These are phyloP conservation scores for Cupressus sempervirens DNA, from an alignment of 75 land plant genomes.

Conservation along the genomic window DNA sequence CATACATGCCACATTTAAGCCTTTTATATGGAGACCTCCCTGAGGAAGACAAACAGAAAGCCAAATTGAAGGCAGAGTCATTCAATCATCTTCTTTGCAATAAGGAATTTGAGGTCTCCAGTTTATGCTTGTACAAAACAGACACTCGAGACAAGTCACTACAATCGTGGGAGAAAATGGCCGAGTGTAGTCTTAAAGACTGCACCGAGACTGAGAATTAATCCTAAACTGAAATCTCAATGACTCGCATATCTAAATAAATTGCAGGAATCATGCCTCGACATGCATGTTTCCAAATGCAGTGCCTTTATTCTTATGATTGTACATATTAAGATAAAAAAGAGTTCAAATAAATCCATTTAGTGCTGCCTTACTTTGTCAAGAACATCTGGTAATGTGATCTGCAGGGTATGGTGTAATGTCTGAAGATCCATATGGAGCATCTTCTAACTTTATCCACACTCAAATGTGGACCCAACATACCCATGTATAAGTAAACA, in stretches of 20 bases:
- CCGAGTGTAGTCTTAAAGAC: constrained; percentile 34
- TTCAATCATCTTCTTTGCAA: constrained; percentile 30
- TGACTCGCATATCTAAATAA: not conserved
- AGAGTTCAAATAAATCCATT: not conserved
- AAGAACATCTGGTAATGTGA: not conserved
- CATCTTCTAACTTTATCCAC: too few relatives aligned
- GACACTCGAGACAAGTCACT: constrained; percentile 62
- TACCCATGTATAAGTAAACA: too few relatives aligned
- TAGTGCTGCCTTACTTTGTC: not conserved
- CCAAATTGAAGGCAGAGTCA: constrained; percentile 40
- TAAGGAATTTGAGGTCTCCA: constrained; percentile 44
- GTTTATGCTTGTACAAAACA: constrained; percentile 58
- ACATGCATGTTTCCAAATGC: not conserved
- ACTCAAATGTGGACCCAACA: too few relatives aligned
- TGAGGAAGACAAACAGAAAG: constrained; percentile 66
- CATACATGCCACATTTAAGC: constrained; percentile 90
- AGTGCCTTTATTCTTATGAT: not conserved
- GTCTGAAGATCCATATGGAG: too few relatives aligned
- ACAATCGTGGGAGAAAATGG: constrained; percentile 69
- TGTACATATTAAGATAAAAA: not conserved
- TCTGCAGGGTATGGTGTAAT: too few relatives aligned
- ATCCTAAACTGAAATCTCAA: not conserved
- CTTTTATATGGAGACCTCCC: constrained; percentile 64
- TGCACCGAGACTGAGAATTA: not conserved
- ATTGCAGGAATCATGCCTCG: not conserved